Conservation (phyloP, 805 yeast genomes). For the Metschnikowia cubensis region DNA sequence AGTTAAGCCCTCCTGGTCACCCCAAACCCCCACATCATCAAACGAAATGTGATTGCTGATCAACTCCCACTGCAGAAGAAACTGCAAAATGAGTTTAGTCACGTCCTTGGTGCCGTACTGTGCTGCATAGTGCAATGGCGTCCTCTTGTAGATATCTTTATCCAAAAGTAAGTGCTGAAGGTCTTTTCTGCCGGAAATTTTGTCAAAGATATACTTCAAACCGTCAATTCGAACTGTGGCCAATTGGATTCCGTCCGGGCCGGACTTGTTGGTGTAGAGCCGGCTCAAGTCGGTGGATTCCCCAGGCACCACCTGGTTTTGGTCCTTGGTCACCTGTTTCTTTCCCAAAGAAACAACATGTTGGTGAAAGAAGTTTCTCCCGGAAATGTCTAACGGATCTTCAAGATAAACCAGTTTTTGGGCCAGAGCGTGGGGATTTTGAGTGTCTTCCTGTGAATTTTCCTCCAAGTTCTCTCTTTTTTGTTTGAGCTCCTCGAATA, state of each 20-base stretch:
- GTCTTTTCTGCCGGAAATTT: slow-evolving; percentile 28
- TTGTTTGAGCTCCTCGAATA: slow-evolving; percentile 26
- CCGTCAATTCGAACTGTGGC: slow-evolving; percentile 48
- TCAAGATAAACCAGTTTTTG: slow-evolving; percentile 4
- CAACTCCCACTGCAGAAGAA: slow-evolving; percentile 56
- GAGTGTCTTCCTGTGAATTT: no score
- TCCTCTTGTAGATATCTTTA: slow-evolving; percentile 70
- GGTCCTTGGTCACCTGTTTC: slow-evolving; percentile 38
- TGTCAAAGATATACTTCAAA: slow-evolving; percentile 53
- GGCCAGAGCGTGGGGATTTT: not conserved
- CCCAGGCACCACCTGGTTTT: slow-evolving; percentile 43
- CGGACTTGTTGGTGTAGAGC: slow-evolving; percentile 25
- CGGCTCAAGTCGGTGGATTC: slow-evolving; percentile 26
- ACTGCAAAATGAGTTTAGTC: slow-evolving; percentile 52
- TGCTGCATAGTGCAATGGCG: slow-evolving; percentile 87
- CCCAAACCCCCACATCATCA: slow-evolving; percentile 60
- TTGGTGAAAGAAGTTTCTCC: slow-evolving; percentile 82
- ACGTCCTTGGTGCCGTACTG: slow-evolving; percentile 76
- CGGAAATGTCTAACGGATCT: slow-evolving; percentile 66
- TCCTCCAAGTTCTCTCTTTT: no score
- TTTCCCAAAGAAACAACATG: slow-evolving; percentile 77
- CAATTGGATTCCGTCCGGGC: slow-evolving; percentile 58
- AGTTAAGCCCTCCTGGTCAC: slow-evolving; percentile 72
- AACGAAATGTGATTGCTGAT: slow-evolving; percentile 47
- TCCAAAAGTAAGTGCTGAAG: slow-evolving; percentile 43